Base-by-base conservation (phyloP, 2,329 filamentous ascomycete genomes). In the Hypoxylon sp. region DNA sequence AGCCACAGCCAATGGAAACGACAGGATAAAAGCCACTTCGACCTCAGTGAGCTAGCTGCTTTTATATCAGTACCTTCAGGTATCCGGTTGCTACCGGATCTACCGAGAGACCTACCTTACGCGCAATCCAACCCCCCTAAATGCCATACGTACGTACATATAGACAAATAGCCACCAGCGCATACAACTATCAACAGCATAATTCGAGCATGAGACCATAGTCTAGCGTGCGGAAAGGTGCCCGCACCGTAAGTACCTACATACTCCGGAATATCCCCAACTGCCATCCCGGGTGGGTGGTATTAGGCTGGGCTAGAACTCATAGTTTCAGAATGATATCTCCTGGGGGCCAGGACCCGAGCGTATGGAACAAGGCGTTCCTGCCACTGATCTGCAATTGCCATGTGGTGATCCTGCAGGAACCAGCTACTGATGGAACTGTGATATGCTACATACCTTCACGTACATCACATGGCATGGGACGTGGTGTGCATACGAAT, bases 381-480 rank as follows among this genome's bases (percentile, higher is more conserved):
- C 11, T n/a, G n/a, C 43, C 43, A 23, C 43, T 46, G 39, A 51
- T 45, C 34, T 60, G 43, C 58, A 59, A 37, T 32, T 39, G 25
- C 57, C 30, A 65, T 50, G 58, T 37, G 43, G 48, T 51, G 37
- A 23, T 66, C 60, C 58, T 61, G 53, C 58, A 61, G 63, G 41
- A 62, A 55, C 58, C 19, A 43, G 50, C n/a, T 19, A 19, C 19
- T 61, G 43, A 47, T 41, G 14, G 43, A 12, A 45, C 50, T 30
- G 29, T 39, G 30, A 2, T 34, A 43, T 34, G 29, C 55, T 19
- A 32, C 43, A 14, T 25, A 30, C 41, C 16, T 30, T 23, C 12
- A 37, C 41, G 25, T 27, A 6, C 25, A 6, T 32, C 29, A 27
- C 29, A 34, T 19, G 34, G 29, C 14, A 41, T 21, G 14, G 37